Evolutionary conservation across 139 green algal species (phyloP).

Genomic region (Coelastrella sp.): DNA sequence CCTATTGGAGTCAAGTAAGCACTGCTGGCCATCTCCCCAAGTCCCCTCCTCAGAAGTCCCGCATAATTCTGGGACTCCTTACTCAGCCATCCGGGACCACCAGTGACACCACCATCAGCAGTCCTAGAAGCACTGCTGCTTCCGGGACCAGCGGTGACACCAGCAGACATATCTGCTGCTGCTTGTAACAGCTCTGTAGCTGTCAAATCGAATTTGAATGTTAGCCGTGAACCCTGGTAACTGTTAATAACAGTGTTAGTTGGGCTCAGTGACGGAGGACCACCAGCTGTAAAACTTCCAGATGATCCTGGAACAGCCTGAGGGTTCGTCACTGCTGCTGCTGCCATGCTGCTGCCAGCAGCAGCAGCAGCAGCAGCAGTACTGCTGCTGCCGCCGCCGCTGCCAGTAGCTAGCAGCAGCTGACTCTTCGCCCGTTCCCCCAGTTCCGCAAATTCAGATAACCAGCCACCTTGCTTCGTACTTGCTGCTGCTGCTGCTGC

Average conservation of each 20-base stretch:
- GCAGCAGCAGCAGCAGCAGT: conserved; percentile 3
- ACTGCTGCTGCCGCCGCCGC: conserved; percentile 7
- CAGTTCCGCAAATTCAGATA: conserved; percentile 39
- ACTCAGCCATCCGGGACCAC: not conserved
- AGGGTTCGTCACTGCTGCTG: not conserved
- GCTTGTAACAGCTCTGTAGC: not conserved
- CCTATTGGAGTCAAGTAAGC: conserved; percentile 33
- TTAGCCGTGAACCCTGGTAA: conserved; percentile 7
- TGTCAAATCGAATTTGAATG: conserved; percentile 45
- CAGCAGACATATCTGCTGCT: not conserved
- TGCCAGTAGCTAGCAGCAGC: not conserved
- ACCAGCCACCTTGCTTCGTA: conserved; percentile 51
- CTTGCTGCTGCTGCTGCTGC: conserved; percentile 19
- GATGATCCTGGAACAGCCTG: not conserved
- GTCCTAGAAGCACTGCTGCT: not conserved
- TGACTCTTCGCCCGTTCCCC: not conserved
- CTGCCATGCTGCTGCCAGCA: not conserved
- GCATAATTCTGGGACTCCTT: conserved; percentile 4
- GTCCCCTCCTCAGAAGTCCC: not conserved
- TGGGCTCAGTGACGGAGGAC: not conserved
- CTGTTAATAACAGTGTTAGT: not conserved
- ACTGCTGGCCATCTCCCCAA: not conserved
- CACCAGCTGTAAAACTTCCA: not conserved
- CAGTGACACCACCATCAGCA: not conserved
- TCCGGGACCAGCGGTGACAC: not conserved